Base-by-base conservation (phyloP, 2,329 filamentous ascomycete genomes). In the Tolypocladium ophioglossoides region DNA sequence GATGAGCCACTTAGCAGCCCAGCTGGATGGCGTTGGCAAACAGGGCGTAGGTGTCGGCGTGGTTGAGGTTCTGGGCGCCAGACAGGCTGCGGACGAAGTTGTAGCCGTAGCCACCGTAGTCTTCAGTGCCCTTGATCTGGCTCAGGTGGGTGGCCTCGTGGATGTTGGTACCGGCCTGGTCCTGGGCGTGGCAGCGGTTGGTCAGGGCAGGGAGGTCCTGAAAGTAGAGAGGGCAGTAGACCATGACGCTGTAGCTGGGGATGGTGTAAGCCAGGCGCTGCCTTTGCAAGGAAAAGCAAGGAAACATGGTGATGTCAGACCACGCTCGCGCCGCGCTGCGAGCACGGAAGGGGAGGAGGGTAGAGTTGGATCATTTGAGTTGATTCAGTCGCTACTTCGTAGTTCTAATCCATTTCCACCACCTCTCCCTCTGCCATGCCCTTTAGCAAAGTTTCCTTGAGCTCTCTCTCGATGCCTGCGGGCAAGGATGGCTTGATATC, bases 141-240 rank as follows among this genome's bases (percentile, higher is more conserved):
- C n/a, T 77, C 73, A 78, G 58, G 63, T 87, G 85, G 10, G 84
- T 85, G 59, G 76, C 73, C 73, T 88, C 85, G 62, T 88, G 85
- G 16, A 88, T 66, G 35, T 76, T 76, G 16, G 84, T 86, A 12
- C 78, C 84, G 3, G 79, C 80, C 69, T 84, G 80, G 63, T 86
- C 84, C 68, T 87, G 84, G 2, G 62, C 76, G 64, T 86, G 82
- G 71, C 85, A 88, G 1, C 65, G 68, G 10, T 60, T 61, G 10
- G 76, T 70, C 34, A 80, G 55, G 2, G 74, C 72, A 0, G 79
- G 72, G 10, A 87, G 73, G 14, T 66, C 70, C 47, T 63, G 76
- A 72, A 83, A 87, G 69, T 78, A 84, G 22, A 81, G 66, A 16
- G 75, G 72, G 69, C 84, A 87, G 71, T 85, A 84, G 54, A 78